These are phyloP conservation scores for Bipolaris zeicola DNA, from an alignment of 2,329 filamentous ascomycete genomes.

Conservation along the genomic window DNA sequence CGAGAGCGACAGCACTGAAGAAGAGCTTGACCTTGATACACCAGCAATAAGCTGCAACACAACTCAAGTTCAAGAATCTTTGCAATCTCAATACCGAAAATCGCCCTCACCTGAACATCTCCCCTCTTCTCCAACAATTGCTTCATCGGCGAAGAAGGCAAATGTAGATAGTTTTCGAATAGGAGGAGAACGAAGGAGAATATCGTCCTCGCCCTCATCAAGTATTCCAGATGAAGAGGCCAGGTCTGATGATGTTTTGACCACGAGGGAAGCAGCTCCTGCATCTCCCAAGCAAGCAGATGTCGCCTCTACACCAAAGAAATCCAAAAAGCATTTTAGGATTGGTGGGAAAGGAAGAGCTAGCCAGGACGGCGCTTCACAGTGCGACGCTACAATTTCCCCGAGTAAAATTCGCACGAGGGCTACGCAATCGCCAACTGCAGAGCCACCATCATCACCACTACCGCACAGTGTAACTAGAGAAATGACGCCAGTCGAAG, in stretches of 20 bases:
- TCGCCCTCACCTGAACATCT: conserved; percentile 8
- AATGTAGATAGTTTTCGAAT: conserved; percentile 37
- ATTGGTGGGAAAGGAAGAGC: conserved; percentile 42
- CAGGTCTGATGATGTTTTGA: not conserved
- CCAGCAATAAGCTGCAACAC: conserved; percentile 25
- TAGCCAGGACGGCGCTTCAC: conserved; percentile 9
- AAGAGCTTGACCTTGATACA: conserved; percentile 49
- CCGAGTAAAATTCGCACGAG: conserved; percentile 9
- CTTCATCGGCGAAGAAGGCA: conserved; percentile 13
- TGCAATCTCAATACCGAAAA: conserved; percentile 3
- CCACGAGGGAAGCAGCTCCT: conserved; percentile 1
- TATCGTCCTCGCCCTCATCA: not conserved
- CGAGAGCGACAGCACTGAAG: not conserved
- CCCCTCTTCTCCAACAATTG: conserved; percentile 3
- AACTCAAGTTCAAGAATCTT: not conserved
- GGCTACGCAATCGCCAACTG: conserved; percentile 14
- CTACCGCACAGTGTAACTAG: conserved; percentile 3
- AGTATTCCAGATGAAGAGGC: not conserved
- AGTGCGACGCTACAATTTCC: conserved; percentile 1
- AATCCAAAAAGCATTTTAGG: conserved; percentile 31
- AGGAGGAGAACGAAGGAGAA: conserved; percentile 32
- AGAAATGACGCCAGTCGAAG: conserved; percentile 17
- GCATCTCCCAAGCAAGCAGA: conserved; percentile 9
- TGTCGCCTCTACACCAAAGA: conserved; percentile 17
- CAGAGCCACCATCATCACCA: conserved; percentile 17